Base-by-base conservation (phyloP, 805 yeast species). In the Kodamaea kaohsiungensis region DNA sequence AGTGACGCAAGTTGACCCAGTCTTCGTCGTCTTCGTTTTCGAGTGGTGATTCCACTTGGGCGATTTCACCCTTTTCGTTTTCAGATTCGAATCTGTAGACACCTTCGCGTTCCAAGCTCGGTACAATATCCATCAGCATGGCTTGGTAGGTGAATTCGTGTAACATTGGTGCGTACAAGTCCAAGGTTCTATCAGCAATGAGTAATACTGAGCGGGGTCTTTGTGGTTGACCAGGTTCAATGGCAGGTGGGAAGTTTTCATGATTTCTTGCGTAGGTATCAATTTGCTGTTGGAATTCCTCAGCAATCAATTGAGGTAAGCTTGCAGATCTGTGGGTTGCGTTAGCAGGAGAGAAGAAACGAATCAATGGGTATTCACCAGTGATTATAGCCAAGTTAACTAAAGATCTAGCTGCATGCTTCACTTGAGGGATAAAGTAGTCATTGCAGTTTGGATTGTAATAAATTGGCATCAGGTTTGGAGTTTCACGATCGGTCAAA, bases 81-180 rank as follows among this genome's bases (percentile, higher is more conserved):
- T 82, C 88, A 7, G 82, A 78, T 46, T 72, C 65, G 63, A 86
- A 89, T 33, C 65, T 72, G 65, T 82, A 87, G 12, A 51, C 49
- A 27, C 76, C 74, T 73, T 51, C 74, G 68, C 68, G 70, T 72
- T 61, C 81, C 58, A 76, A 69, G 43, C 71, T 64, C 30, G 72
- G 73, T 1, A 80, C 78, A 25, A 87, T 70, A 68, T 93, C 99
- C 73, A 87, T 87, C 16, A 92, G 88, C 89, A 92, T 86, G 3
- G 98, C 92, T 70, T 93, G 96, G 69, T 92, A 95, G 19, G 87
- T 83, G 69, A 92, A 90, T 66, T 91, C 97, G 68, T 95, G 98
- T 52, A 92, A 70, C 47, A 95, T 67, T 0, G 98, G 97, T 6
- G 95, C 88, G 62, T 83, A 82, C 48, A 88, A 74, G 67, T 96